Conservation (phyloP, 2,329 filamentous ascomycete species). For the Capronia epimyces region DNA sequence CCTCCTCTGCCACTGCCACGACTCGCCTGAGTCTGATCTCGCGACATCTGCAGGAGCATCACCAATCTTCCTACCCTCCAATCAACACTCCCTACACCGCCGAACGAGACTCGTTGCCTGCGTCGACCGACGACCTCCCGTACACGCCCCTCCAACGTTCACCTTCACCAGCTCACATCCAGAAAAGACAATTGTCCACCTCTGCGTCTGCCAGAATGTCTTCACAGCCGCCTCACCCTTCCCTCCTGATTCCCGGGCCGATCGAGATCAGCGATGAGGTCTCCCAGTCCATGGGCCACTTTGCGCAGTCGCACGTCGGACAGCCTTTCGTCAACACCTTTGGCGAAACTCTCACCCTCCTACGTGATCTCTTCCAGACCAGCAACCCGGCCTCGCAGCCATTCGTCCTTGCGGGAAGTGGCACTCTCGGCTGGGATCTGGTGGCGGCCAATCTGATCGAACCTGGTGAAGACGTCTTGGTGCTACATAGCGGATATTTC, state of each 20-base stretch:
- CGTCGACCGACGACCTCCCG: constrained; percentile 50
- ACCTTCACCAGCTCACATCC: constrained; percentile 10
- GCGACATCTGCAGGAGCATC: constrained; percentile 49
- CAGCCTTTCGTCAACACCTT: constrained; percentile 84
- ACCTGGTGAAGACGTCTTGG: constrained; percentile 80
- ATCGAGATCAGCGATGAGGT: constrained; percentile 27
- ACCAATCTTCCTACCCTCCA: constrained; percentile 47
- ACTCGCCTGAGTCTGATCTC: constrained; percentile 56
- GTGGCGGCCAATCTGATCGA: constrained; percentile 91
- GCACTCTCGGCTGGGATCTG: constrained; percentile 93
- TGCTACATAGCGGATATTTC: constrained; percentile 96
- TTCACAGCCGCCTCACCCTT: constrained; percentile 55
- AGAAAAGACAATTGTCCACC: constrained; percentile 23
- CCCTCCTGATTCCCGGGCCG: constrained; percentile 90
- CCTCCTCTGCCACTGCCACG: constrained; percentile 32
- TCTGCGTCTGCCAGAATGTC: constrained; percentile 25
- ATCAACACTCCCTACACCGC: constrained; percentile 61
- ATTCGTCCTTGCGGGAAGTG: constrained; percentile 88
- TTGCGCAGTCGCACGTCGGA: constrained; percentile 79
- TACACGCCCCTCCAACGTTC: constrained; percentile 33
- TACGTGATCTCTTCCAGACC: constrained; percentile 92
- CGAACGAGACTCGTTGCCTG: constrained; percentile 47
- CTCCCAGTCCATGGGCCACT: constrained; percentile 25
- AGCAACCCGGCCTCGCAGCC: constrained; percentile 76
- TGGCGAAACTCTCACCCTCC: constrained; percentile 78